Percentiles rank a stretch among this genome's conserved stretches.
Conservation (phyloP, 179 eudicot species). For the Kewa caespitosa region DNA sequence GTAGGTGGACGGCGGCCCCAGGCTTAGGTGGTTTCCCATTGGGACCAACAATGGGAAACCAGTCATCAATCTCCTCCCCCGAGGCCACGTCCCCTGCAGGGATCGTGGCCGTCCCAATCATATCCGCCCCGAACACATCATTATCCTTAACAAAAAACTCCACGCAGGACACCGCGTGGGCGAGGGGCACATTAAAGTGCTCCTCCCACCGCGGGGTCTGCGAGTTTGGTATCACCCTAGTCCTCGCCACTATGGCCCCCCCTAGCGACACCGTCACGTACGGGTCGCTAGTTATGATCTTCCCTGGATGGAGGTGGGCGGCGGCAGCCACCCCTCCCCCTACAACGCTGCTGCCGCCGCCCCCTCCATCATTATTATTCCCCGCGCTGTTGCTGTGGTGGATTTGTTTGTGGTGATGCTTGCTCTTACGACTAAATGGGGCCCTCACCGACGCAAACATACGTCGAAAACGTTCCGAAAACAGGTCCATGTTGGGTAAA, state of each 20-base stretch:
- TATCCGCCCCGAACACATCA: slow-evolving; percentile 80
- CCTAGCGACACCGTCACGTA: slow-evolving; percentile 70
- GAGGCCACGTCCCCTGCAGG: slow-evolving; percentile 32
- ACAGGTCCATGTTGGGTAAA: slow-evolving; percentile 84
- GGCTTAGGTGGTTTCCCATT: slow-evolving; percentile 49
- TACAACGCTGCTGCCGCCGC: neutral
- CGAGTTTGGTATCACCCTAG: slow-evolving; percentile 62
- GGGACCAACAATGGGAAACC: slow-evolving; percentile 55
- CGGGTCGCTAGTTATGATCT: slow-evolving; percentile 81
- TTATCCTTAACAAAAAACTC: slow-evolving; percentile 74
- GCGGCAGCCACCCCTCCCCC: slow-evolving; percentile 3
- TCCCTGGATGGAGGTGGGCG: slow-evolving; percentile 12
- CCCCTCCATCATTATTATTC: no score
- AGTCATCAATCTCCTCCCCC: slow-evolving; percentile 48
- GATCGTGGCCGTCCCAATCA: slow-evolving; percentile 58
- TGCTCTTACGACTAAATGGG: slow-evolving; percentile 15
- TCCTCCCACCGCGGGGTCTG: slow-evolving; percentile 70
- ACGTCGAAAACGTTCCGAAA: slow-evolving; percentile 60
- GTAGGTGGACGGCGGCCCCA: slow-evolving; percentile 43
- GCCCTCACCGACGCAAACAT: slow-evolving; percentile 31
- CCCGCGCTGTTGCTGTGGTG: slow-evolving; percentile 12
- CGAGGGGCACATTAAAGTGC: slow-evolving; percentile 64
- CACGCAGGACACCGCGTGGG: slow-evolving; percentile 51
- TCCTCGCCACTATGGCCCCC: slow-evolving; percentile 74
- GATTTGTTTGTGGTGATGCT: neutral